phyloP scores from a whole-genome alignment of 78 protist genomes.

The Diacronema lutheri region DNA sequence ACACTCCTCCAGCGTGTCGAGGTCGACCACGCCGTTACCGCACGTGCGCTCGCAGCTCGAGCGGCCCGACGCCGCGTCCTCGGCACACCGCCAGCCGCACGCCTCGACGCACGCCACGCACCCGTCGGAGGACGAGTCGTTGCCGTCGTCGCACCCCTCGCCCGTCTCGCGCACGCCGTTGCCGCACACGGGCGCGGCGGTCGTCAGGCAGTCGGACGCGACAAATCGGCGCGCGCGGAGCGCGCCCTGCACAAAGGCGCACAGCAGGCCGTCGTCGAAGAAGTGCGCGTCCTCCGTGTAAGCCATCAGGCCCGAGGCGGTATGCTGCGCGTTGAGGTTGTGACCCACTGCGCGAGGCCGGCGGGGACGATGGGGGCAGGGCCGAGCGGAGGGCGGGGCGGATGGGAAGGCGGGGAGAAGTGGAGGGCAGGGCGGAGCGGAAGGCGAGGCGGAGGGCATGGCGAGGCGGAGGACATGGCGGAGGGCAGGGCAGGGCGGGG shows the following conservation, averaged over 20 bases:
- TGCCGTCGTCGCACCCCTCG: slow-evolving; percentile 1
- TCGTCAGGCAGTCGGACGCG: not conserved
- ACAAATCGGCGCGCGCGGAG: not conserved
- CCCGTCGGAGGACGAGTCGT: not conserved
- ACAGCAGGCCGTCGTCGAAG: not conserved
- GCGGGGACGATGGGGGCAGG: no score
- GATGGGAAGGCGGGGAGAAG: no score
- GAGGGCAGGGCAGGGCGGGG: no score
- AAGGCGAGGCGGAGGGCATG: no score
- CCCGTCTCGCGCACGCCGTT: not conserved
- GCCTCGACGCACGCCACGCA: not conserved
- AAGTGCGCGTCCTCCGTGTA: not conserved
- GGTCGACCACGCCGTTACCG: not conserved
- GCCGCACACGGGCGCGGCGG: not conserved
- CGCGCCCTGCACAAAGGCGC: not conserved
- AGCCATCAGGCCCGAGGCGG: not conserved
- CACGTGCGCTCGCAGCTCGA: not conserved
- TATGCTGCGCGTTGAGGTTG: not conserved
- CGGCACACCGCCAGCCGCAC: not conserved
- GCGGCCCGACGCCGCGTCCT: no score
- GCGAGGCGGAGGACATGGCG: no score
- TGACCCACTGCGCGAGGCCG: not conserved
- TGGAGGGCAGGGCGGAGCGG: no score
- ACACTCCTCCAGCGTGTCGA: not conserved
- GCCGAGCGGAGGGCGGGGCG: no score